Percentiles rank a stretch among this genome's conserved stretches.
Evolutionary conservation across 2,329 filamentous ascomycete genomes (phyloP).

Genomic region (Zymoseptoria brevis): DNA sequence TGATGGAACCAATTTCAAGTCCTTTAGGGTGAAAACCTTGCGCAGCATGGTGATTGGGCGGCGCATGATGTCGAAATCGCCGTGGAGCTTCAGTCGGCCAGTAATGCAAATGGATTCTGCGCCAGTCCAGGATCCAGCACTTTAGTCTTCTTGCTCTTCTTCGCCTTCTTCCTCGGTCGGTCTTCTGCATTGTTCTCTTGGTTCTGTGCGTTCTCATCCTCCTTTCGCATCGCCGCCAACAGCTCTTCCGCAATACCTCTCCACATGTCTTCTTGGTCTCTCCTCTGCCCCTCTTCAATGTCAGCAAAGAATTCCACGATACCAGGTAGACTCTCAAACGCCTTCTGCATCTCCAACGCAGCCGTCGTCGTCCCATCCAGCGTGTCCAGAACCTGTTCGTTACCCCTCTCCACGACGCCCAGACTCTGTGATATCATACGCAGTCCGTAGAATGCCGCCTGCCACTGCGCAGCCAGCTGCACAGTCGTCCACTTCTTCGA

Average conservation of each 20-base stretch:
- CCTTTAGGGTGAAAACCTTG: too few species aligned
- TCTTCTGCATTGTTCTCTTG: slow-evolving; percentile 64
- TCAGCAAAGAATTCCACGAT: slow-evolving; percentile 16
- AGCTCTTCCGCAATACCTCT: slow-evolving; percentile 1
- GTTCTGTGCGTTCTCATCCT: slow-evolving; percentile 32
- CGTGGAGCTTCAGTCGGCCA: slow-evolving; percentile 7
- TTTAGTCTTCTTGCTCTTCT: slow-evolving; percentile 62
- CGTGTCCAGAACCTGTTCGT: slow-evolving; percentile 50
- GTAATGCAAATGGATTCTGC: slow-evolving; percentile 15
- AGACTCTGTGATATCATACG: slow-evolving; percentile 35
- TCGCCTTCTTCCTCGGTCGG: slow-evolving; percentile 32
- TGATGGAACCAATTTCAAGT: not conserved
- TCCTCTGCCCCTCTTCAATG: not conserved
- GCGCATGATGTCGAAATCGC: not conserved
- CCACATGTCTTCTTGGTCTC: slow-evolving; percentile 11
- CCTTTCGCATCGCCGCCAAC: slow-evolving; percentile 3
- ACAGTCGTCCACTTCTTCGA: slow-evolving; percentile 31
- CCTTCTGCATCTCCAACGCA: not conserved
- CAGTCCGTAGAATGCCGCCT: slow-evolving; percentile 38
- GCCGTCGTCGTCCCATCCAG: slow-evolving; percentile 42
- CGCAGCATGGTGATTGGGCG: not conserved
- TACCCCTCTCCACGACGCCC: slow-evolving; percentile 39
- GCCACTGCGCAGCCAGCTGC: slow-evolving; percentile 34
- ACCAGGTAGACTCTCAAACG: slow-evolving; percentile 14
- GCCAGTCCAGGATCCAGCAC: not conserved